Percentiles rank a stretch among this genome's conserved stretches.
These are phyloP conservation scores for Colletotrichum brevisporum DNA, from an alignment of 2,329 filamentous ascomycete genomes.

Conservation along the genomic window DNA sequence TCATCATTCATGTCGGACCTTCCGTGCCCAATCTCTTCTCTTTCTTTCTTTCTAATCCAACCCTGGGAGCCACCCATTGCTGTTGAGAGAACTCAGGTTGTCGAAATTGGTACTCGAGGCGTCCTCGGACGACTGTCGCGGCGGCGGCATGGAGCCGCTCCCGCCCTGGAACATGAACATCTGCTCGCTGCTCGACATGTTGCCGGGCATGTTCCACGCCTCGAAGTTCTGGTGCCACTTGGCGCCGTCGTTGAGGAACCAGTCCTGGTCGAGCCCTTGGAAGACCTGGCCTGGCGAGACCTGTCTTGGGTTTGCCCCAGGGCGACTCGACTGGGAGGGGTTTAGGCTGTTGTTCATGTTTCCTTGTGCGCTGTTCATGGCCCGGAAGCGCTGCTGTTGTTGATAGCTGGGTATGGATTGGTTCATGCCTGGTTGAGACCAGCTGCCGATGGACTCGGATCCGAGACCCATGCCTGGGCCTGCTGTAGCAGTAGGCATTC, in stretches of 20 bases:
- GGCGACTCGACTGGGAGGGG: slow-evolving; percentile 4
- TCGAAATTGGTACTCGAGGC: slow-evolving; percentile 45
- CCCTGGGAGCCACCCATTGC: slow-evolving; percentile 52
- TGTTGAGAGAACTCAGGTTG: slow-evolving; percentile 49
- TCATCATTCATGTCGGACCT: too few relatives aligned
- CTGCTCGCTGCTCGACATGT: slow-evolving; percentile 30
- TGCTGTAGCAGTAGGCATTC: neutral
- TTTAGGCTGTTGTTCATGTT: slow-evolving; percentile 5
- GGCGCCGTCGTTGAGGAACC: slow-evolving; percentile 70
- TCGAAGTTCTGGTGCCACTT: slow-evolving; percentile 72
- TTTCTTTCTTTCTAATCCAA: slow-evolving; percentile 48
- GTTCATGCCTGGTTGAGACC: slow-evolving; percentile 45
- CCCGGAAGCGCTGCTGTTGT: slow-evolving; percentile 40
- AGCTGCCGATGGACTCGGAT: slow-evolving; percentile 38
- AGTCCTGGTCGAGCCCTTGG: slow-evolving; percentile 66
- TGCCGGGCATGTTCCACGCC: slow-evolving; percentile 59
- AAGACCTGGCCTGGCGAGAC: slow-evolving; percentile 48
- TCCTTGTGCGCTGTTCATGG: slow-evolving; percentile 3
- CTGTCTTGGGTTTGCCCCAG: slow-evolving; percentile 43
- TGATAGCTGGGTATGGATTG: slow-evolving; percentile 48
- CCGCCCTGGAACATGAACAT: slow-evolving; percentile 40
- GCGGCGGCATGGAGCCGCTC: slow-evolving; percentile 7
- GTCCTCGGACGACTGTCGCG: slow-evolving; percentile 30
- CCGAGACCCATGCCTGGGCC: neutral
- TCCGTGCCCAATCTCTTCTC: neutral